Percentiles rank a stretch among this genome's conserved stretches.
Evolutionary conservation across 768 basidiomycete species (phyloP).

Genomic region (Pleurotus tuber-regium): DNA sequence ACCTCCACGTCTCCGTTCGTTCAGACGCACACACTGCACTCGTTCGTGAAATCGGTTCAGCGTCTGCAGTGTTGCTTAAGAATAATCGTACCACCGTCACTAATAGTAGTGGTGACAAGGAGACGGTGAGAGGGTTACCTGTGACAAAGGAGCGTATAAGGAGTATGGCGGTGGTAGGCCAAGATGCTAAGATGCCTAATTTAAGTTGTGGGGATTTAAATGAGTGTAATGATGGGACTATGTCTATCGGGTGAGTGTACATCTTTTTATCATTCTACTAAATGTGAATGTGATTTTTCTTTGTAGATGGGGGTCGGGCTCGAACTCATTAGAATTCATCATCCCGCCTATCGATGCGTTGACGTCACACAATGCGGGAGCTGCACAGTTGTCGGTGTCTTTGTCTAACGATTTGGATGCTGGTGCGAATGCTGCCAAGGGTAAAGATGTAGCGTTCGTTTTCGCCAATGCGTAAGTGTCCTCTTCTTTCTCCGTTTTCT

Average conservation of each 20-base stretch:
- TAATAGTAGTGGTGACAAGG: slow-evolving; percentile 19
- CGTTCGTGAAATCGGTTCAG: slow-evolving; percentile 60
- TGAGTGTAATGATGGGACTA: slow-evolving; percentile 55
- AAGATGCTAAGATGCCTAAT: slow-evolving; percentile 54
- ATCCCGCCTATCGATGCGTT: slow-evolving; percentile 48
- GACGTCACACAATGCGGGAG: slow-evolving; percentile 33
- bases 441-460: slow-evolving; percentile 57
- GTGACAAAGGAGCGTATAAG: slow-evolving; percentile 46
- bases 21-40: slow-evolving; percentile 45
- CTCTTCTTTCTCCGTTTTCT: slow-evolving; percentile 16
- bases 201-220: slow-evolving; percentile 45
- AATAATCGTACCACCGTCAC: slow-evolving; percentile 45
- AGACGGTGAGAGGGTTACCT: slow-evolving; percentile 39
- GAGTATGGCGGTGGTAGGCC: slow-evolving; percentile 56
- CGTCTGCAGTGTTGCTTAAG: slow-evolving; percentile 68
- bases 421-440: slow-evolving; percentile 37
- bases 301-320: slow-evolving; percentile 50
- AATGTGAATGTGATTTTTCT: too few species aligned
- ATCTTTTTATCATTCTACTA: too few species aligned
- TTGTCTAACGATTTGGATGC: slow-evolving; percentile 40
- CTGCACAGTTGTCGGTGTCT: slow-evolving; percentile 39
- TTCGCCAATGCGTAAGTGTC: slow-evolving; percentile 52
- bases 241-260: slow-evolving; percentile 56
- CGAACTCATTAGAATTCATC: slow-evolving; percentile 43
- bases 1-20: slow-evolving; percentile 42